phyloP scores from a whole-genome alignment of 768 basidiomycete genomes.

The Russula ochroleuca region DNA sequence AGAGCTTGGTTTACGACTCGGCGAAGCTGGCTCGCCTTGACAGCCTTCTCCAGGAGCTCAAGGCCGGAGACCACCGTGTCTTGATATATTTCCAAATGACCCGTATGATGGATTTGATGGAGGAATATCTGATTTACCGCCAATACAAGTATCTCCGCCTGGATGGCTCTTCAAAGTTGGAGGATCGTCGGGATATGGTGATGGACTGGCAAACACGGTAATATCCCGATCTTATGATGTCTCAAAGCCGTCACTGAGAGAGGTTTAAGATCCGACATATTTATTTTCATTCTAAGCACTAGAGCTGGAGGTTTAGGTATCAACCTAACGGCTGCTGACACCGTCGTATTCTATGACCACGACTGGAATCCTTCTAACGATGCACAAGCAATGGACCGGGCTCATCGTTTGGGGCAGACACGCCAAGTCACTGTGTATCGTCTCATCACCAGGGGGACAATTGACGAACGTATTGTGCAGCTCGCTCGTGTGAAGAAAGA shows the following conservation, averaged over 20 bases:
- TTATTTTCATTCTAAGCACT: slow-evolving; percentile 87
- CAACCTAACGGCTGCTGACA: slow-evolving; percentile 93
- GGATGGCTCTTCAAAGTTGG: slow-evolving; percentile 91
- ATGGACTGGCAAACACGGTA: slow-evolving; percentile 98
- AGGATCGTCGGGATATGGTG: slow-evolving; percentile 98
- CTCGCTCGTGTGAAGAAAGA: slow-evolving; percentile 97
- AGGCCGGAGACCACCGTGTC: slow-evolving; percentile 88
- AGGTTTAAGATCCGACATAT: slow-evolving; percentile 68
- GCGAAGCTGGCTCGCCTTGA: slow-evolving; percentile 93
- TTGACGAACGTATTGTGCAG: slow-evolving; percentile 96
- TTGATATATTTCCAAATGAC: slow-evolving; percentile 99
- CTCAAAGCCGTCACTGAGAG: slow-evolving; percentile 13
- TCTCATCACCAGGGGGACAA: slow-evolving; percentile 87
- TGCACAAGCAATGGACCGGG: slow-evolving; percentile 97
- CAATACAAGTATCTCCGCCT: slow-evolving; percentile 93
- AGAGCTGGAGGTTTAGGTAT: slow-evolving; percentile 95
- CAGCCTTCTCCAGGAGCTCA: slow-evolving; percentile 83
- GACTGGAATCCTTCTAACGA: slow-evolving; percentile 98
- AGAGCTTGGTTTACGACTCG: slow-evolving; percentile 92
- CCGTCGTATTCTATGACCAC: slow-evolving; percentile 92
- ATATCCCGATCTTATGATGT: slow-evolving; percentile 28
- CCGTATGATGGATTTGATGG: slow-evolving; percentile 98
- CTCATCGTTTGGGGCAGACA: slow-evolving; percentile 94
- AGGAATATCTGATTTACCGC: slow-evolving; percentile 95
- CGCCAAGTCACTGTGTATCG: slow-evolving; percentile 97